Conservation (phyloP, 495 filamentous ascomycete genomes). For the Talaromyces adpressus region DNA sequence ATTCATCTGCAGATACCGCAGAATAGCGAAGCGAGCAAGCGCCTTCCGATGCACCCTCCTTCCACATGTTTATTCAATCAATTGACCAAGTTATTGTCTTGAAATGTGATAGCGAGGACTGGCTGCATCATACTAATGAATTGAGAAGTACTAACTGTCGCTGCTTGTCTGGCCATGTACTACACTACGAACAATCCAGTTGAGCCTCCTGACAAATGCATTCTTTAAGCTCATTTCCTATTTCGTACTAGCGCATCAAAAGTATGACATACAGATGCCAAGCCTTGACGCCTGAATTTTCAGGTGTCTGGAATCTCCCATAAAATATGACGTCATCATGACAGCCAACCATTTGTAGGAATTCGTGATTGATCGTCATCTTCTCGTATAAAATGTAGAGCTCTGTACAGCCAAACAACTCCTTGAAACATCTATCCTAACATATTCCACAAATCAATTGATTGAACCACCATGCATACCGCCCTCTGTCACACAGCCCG, state of each 20-base stretch:
- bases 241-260: neutral
- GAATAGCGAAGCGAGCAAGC: neutral
- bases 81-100: neutral
- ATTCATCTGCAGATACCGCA: neutral
- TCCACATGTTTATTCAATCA: neutral
- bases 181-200: neutral
- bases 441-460: neutral
- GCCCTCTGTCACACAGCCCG: neutral
- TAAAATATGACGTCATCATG: neutral
- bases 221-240: neutral
- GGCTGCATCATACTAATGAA: neutral
- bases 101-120: neutral
- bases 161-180: neutral
- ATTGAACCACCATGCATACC: neutral
- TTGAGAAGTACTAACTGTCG: neutral
- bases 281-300: neutral
- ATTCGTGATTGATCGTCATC: neutral
- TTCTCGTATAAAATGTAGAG: neutral
- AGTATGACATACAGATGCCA: neutral
- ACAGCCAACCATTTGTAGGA: neutral
- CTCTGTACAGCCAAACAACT: neutral
- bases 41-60: neutral
- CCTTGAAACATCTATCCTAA: neutral
- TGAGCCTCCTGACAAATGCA: neutral
- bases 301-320: neutral